phyloP scores from a whole-genome alignment of 1,284 basidiomycete genomes.

The Tilletia setariae region DNA sequence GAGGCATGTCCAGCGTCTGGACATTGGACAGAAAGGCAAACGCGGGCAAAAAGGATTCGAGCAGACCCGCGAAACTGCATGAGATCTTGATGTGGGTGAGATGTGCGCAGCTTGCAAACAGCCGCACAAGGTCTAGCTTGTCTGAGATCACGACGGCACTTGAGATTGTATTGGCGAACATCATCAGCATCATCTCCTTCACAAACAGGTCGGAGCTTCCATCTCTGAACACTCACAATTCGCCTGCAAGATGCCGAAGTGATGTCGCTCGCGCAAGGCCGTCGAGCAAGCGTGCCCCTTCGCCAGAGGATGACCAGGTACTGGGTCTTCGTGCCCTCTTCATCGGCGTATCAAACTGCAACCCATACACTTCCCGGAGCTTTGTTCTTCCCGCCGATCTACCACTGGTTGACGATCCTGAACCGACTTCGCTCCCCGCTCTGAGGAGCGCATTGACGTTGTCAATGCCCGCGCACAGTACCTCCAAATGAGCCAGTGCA shows the following conservation, averaged over 20 bases:
- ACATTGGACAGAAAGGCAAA: slow-evolving; percentile 17
- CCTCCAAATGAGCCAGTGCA: slow-evolving; percentile 4
- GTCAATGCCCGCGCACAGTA: slow-evolving; percentile 16
- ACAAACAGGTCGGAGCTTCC: neutral
- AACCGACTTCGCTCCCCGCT: neutral
- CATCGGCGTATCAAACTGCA: slow-evolving; percentile 22
- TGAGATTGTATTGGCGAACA: neutral
- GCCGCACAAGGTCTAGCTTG: slow-evolving; percentile 18
- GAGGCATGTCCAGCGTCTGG: slow-evolving; percentile 14
- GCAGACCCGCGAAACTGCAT: slow-evolving; percentile 19
- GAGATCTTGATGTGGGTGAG: slow-evolving; percentile 3
- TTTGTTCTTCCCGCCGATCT: neutral
- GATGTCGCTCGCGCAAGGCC: slow-evolving; percentile 9
- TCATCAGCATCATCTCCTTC: neutral
- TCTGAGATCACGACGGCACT: slow-evolving; percentile 20
- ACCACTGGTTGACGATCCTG: neutral
- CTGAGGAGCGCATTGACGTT: slow-evolving; percentile 18
- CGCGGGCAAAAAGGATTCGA: slow-evolving; percentile 19
- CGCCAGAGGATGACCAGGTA: slow-evolving; percentile 10
- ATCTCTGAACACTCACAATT: slow-evolving; percentile 6
- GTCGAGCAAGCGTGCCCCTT: slow-evolving; percentile 4
- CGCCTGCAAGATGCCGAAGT: slow-evolving; percentile 17
- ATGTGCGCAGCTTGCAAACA: slow-evolving; percentile 14
- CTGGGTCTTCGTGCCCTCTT: slow-evolving; percentile 11
- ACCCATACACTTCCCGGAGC: slow-evolving; percentile 2